Evolutionary conservation across 176 grass and related monocot genomes (phyloP).

Genomic region (Carex pumila): DNA sequence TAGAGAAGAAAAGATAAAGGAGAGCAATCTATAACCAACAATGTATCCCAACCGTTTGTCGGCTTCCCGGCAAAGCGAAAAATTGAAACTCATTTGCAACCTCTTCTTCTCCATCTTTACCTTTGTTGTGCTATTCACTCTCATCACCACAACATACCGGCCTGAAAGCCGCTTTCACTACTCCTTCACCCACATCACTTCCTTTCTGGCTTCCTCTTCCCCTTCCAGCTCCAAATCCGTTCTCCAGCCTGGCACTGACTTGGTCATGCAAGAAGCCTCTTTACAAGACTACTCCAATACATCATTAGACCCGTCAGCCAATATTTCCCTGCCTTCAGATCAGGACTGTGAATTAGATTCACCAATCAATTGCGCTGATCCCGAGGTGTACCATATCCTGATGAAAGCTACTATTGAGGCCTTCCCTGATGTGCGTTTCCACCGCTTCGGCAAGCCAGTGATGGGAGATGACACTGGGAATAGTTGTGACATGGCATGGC

Average conservation of each 20-base stretch:
- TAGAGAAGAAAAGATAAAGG: neutral
- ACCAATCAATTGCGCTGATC: constrained; percentile 51
- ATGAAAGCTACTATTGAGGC: constrained; percentile 50
- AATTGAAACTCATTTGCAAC: neutral
- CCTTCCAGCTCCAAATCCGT: neutral
- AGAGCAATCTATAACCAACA: neutral
- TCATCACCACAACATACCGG: neutral
- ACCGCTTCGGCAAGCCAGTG: constrained; percentile 55
- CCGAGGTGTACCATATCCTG: constrained; percentile 54
- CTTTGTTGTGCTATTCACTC: neutral
- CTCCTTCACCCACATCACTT: constrained; percentile 8
- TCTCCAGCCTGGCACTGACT: neutral
- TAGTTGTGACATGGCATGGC: constrained; percentile 77
- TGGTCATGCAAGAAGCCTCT: neutral
- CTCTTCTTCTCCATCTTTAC: neutral
- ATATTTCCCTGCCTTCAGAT: constrained; percentile 4
- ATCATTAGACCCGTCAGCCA: constrained; percentile 7
- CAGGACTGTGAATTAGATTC: constrained; percentile 25
- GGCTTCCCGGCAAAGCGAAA: neutral
- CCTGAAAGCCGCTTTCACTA: neutral
- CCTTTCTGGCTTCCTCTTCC: neutral
- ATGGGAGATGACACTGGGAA: constrained; percentile 24
- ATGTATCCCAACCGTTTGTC: constrained; percentile 2
- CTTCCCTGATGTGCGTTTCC: constrained; percentile 64
- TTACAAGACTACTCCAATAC: neutral